Evolutionary conservation across 495 filamentous ascomycete genomes (phyloP), one percentile per base, ranked within the genome.

Genomic region (Penicillium paradoxum): DNA sequence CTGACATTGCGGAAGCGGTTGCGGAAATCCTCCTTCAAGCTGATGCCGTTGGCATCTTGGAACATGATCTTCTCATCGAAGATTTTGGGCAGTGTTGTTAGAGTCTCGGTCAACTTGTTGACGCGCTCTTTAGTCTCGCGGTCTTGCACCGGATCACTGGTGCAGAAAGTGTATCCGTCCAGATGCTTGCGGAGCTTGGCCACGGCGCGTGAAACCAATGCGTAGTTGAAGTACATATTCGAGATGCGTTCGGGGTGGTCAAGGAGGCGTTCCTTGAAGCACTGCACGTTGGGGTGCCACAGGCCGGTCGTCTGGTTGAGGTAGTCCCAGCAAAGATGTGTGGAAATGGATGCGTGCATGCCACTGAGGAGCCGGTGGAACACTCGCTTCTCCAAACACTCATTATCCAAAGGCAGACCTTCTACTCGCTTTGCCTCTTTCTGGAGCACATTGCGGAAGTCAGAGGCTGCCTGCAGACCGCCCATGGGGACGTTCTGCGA

Each of bases 171-270:
- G 73, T 97, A 98, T 57, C 76, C 66, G 40, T 86, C 72, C 17
- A 97, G 76, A 60, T 93, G 86, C 22, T 87, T 88, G 19, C 84
- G 88, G n/a, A 97, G 82, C 69, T 98, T 98, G 18, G 86, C 84
- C 47, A 96, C 78, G 17, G 93, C 93, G 56, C 93, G 90, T 7
- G 91, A 83, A 18, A 98, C 78, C 25, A 98, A 79, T 0, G 93
- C 93, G 66, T 96, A 98, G 78, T 98, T 96, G 77, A 98, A 98
- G 73, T 97, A 98, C 52, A 97, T 81, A 68, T 98, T 98, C 49
- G 92, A 92, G 63, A 97, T 86, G 46, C 91, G 87, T 56, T 98
- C 93, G 0, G 92, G 91, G 60, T 89, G 83, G 7, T 77, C 76
- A 62, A 93, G 85, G 15, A 98, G 80, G 11, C 93, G 86, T 17